Evolutionary conservation across 2,329 filamentous ascomycete genomes (phyloP).

Genomic region (Cladophialophora yegresii): DNA sequence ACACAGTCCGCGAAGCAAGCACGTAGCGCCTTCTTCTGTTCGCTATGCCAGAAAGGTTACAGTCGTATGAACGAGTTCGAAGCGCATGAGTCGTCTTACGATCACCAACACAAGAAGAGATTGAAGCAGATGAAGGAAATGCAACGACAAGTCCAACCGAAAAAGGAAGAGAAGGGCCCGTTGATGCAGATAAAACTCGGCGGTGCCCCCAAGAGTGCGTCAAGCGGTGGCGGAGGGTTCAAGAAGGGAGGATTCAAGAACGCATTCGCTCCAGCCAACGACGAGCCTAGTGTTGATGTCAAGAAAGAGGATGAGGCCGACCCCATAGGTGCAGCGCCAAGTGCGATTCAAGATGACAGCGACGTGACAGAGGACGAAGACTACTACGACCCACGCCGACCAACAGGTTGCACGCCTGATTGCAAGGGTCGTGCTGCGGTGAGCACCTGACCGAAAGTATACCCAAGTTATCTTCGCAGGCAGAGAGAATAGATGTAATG

Average conservation of each 20-base stretch:
- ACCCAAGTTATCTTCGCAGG: background rate
- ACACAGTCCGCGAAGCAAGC: conserved; percentile 71
- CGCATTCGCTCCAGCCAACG: conserved; percentile 57
- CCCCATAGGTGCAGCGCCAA: conserved; percentile 38
- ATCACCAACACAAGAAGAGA: conserved; percentile 87
- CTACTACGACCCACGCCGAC: conserved; percentile 56
- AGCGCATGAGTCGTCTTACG: conserved; percentile 88
- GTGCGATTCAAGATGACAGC: conserved; percentile 61
- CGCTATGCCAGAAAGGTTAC: conserved; percentile 91
- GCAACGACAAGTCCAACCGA: conserved; percentile 42
- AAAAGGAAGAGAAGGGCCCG: conserved; percentile 48
- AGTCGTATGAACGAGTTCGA: conserved; percentile 95
- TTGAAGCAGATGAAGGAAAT: conserved; percentile 51
- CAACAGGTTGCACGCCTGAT: conserved; percentile 52
- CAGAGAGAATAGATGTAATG: background rate
- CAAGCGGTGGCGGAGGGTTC: conserved; percentile 52
- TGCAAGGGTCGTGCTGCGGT: conserved; percentile 38
- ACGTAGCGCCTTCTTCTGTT: conserved; percentile 77
- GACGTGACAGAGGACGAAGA: conserved; percentile 66
- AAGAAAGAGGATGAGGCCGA: conserved; percentile 51
- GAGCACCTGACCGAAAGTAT: conserved; percentile 16
- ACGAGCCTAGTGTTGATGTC: conserved; percentile 38
- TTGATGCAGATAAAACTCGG: conserved; percentile 44
- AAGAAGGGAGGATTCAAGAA: conserved; percentile 84
- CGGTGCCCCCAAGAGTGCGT: conserved; percentile 42